Base-by-base conservation (phyloP, 129 eudicot genomes). In the carrot (Daucus carota) region DNA sequence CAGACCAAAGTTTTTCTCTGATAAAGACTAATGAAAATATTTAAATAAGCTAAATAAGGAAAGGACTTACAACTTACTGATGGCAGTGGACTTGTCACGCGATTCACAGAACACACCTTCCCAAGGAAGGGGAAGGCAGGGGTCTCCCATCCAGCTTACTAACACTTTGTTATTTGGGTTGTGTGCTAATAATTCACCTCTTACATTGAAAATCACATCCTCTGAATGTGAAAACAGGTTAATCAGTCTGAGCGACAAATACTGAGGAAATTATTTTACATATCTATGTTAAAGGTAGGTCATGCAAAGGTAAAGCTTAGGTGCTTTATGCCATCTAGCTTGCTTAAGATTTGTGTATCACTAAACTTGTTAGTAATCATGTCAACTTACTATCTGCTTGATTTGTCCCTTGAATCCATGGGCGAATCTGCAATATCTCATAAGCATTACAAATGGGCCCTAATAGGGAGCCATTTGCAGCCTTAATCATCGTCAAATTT, bases 71-170 rank as follows among this genome's bases (percentile, higher is more conserved):
- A 91, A 60, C 79, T 81, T 78, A 50, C 83, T 83, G 82, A 91
- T 78, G 80, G 86, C 81, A 14, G 70, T 76, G 60, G 87, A 57
- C 74, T 84, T 80, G 47, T 89, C 81, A 28, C 75, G 50, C 48
- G 71, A 76, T 33, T 70, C 82, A 57, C 97, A 91, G 36, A 54
- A 71, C 57, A 91, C 75, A 34, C 92, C 92, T 29, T 83, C 82
- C 97, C 97, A 91, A 31, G 86, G 85, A 77, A 65, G 67, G 14
- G 97, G 97, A 74, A 87, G 87, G 83, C 97, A 91, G 18, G 97
- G 97, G 81, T 91, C 92, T 46, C 97, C 94, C 1, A 83, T 78
- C 94, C 97, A 88, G 52, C 86, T 88, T 70, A 63, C 75, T 82
- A 88, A 73, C 7, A 85, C 52, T 73, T 85, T 78, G 71, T 84